Evolutionary conservation across 2,329 filamentous ascomycete genomes (phyloP).

Genomic region (Cladosporium sp.): DNA sequence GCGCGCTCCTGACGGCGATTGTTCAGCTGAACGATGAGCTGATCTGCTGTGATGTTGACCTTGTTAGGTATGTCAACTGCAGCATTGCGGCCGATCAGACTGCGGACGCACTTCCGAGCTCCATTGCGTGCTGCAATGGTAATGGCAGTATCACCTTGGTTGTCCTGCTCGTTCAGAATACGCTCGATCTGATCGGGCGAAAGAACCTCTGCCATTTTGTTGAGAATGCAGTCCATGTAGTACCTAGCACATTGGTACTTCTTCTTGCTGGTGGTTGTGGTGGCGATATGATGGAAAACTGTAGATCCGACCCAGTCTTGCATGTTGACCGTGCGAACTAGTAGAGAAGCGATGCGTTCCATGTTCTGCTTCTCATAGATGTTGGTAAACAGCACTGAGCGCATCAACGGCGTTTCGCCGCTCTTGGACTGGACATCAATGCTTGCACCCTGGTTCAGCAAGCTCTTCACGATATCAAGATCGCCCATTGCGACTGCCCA

Average conservation of each 20-base stretch:
- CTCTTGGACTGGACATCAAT: conserved; percentile 64
- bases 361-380: conserved; percentile 94
- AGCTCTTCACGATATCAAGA: conserved; percentile 82
- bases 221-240: conserved; percentile 88
- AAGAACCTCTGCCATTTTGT: conserved; percentile 77
- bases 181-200: conserved; percentile 74
- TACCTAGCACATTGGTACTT: conserved; percentile 89
- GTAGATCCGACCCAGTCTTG: conserved; percentile 81
- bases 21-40: conserved; percentile 75
- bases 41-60: conserved; percentile 79
- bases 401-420: conserved; percentile 87
- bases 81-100: conserved; percentile 73
- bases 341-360: conserved; percentile 76
- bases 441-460: conserved; percentile 77
- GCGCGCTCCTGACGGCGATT: conserved; percentile 61
- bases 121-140: conserved; percentile 82
- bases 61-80: conserved; percentile 79
- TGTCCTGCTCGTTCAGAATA: conserved; percentile 78
- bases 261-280: conserved; percentile 79
- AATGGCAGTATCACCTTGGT: conserved; percentile 87
- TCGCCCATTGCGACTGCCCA: conserved; percentile 99
- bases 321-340: conserved; percentile 77
- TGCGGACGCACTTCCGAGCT: conserved; percentile 72
- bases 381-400: conserved; percentile 93
- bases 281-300: conserved; percentile 91